Base-by-base conservation (phyloP, 768 basidiomycete genomes). In the Amanita inopinata region DNA sequence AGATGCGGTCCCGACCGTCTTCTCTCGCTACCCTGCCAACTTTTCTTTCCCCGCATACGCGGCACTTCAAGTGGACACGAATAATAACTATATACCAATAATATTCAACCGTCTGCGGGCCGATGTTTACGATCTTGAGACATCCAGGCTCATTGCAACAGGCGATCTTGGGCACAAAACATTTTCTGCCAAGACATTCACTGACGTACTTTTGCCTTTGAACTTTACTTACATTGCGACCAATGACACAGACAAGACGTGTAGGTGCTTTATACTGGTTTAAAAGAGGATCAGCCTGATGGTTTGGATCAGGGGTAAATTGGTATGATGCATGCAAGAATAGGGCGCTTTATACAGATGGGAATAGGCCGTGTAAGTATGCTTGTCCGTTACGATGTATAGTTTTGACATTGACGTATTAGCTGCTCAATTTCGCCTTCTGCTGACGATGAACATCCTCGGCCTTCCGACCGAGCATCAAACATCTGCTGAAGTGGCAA, bases 1-100 rank as follows among this genome's bases (percentile, higher is more conserved):
- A 37, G 51, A 64, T 14, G 70, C 73, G 4, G 63, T 86, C 33
- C 71, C 76, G 1, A 70, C 69, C 1, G 58, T 63, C 25, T 94
- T 97, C 65, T 79, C 73, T 25, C 77, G 86, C 45, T 59, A 67
- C 1, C 91, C 90, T 0, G 80, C 92, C 42, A 94, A 94, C 61
- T 97, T 94, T 61, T 77, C 83, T 25, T 97, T 97, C 70, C 75
- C 84, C 2, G 87, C 80, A 0, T 67, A 70, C 33, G 76, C 89
- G 12, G 70, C 80, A 15, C 65, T 97, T 8, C 73, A 88, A 61
- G 70, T 87, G 37, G 76, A 94, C 61, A 90, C 88, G 6, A 65
- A 62, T 10, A 62, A 63, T 51, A 92, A 85, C 53, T 85, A 76
- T 55, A 66, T 94, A 9, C 91, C 92, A 3, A 57, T 92, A 35